Evolutionary conservation across 805 yeast genomes (phyloP), one percentile per base, ranked within the genome.

Genomic region (Pichia scutulata): DNA sequence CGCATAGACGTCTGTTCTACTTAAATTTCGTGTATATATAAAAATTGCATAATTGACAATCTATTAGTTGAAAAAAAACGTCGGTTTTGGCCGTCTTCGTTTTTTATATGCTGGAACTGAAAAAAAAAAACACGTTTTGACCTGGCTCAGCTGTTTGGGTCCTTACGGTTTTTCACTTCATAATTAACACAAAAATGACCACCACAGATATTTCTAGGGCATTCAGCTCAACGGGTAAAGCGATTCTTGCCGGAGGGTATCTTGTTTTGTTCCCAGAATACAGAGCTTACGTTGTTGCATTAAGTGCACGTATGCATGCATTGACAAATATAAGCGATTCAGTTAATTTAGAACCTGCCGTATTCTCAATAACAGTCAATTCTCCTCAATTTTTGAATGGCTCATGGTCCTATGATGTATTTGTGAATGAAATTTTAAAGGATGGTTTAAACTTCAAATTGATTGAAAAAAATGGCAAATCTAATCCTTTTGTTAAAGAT

Each of bases 161-260:
- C 14, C n/a, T 24, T 8, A 5, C 26, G 33, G 3, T 28, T 28
- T 7, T 24, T 8, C 26, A 5, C 26, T 28, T 28, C 12, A 10
- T 28, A 8, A 12, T 13, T 28, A 13, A 13, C n/a, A 13, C 9
- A 28, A 2, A 13, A 3, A 28, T 28, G 33, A 13, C 33, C n/a
- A 28, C 33, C 14, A 12, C n/a, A 33, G 19, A 10, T 7, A n/a
- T n/a, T 10, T 5, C 19, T n/a, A 43, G 70, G 49, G 87, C 83
- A 9, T 92, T 80, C 63, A 86, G 96, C 61, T 95, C 98, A 0
- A 97, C 99, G 0, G 97, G 98, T 0, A 93, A 93, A 65, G 98
- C 97, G 1, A 71, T 93, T 25, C 59, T 93, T 13, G 97, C 93
- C 0, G 99, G 99, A 19, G 99, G 99, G 0, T 93, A 93, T 63